Conservation (phyloP, 2,329 filamentous ascomycete genomes). For the Aspergillus neoniger region DNA sequence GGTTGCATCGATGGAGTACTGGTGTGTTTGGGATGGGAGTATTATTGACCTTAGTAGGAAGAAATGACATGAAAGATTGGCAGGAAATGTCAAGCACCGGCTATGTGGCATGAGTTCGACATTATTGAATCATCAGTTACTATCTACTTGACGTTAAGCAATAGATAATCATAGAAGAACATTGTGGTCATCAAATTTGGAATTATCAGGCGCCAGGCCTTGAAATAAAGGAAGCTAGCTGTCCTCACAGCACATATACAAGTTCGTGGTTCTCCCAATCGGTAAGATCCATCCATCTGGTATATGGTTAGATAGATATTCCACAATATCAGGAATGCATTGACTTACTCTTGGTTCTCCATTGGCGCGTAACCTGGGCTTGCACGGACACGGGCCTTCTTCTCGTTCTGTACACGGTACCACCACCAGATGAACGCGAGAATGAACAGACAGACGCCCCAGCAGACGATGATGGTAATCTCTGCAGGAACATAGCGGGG, state of each 20-base stretch:
- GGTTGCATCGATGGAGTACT: too few species aligned
- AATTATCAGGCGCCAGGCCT: slow-evolving; percentile 1
- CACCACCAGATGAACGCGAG: slow-evolving; percentile 65
- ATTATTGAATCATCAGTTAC: too few species aligned
- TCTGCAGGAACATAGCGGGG: slow-evolving; percentile 65
- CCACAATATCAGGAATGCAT: neutral
- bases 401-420: slow-evolving; percentile 60
- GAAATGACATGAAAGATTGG: too few species aligned
- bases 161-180: neutral
- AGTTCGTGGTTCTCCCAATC: slow-evolving; percentile 68
- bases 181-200: neutral
- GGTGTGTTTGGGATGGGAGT: too few species aligned
- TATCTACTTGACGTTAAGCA: neutral
- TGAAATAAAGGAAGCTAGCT: neutral
- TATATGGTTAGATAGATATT: slow-evolving; percentile 3
- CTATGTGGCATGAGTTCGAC: too few species aligned
- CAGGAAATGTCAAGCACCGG: too few species aligned
- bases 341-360: slow-evolving; percentile 64
- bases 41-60: too few species aligned
- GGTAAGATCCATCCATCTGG: slow-evolving; percentile 61
- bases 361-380: slow-evolving; percentile 60
- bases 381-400: slow-evolving; percentile 57
- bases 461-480: slow-evolving; percentile 65
- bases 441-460: slow-evolving; percentile 54
- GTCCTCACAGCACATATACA: slow-evolving; percentile 52